phyloP scores from a whole-genome alignment of 1,284 basidiomycete genomes.

The Moesziomyces parantarcticus region DNA sequence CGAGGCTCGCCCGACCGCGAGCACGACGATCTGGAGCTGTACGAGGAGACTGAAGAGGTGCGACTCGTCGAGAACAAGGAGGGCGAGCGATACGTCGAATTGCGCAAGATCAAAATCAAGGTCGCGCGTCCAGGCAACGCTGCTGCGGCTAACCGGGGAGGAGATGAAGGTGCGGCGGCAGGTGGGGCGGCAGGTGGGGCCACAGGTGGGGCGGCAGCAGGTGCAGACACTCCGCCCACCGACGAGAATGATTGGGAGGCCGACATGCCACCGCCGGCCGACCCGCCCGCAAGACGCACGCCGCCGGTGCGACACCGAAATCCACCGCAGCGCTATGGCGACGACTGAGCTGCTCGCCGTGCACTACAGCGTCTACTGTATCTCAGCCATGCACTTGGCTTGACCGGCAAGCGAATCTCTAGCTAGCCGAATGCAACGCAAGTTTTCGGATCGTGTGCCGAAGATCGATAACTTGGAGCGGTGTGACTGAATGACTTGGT shows the following conservation, averaged over 20 bases:
- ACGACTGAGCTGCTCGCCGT: background rate
- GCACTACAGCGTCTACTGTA: too few relatives aligned
- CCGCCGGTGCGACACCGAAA: slow-evolving; percentile 24
- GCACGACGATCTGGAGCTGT: slow-evolving; percentile 56
- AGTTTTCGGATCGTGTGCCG: background rate
- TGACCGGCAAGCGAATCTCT: background rate
- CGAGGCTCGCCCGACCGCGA: background rate
- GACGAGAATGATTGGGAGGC: slow-evolving; percentile 3
- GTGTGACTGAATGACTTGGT: background rate
- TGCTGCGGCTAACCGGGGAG: background rate
- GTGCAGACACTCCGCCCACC: background rate
- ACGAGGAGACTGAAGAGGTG: slow-evolving; percentile 70
- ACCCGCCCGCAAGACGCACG: slow-evolving; percentile 9
- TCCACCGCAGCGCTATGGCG: slow-evolving; percentile 21
- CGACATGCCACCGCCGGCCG: slow-evolving; percentile 5
- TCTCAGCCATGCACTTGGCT: too few relatives aligned
- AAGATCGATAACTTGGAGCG: background rate
- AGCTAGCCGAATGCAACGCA: background rate
- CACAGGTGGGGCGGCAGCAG: background rate
- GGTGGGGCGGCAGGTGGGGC: background rate
- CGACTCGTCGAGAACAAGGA: slow-evolving; percentile 60
- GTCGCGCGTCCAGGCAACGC: background rate
- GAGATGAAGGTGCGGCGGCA: background rate
- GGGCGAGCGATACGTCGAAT: slow-evolving; percentile 28
- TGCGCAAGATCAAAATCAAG: slow-evolving; percentile 23